Evolutionary conservation across 352 stramenopile genomes (phyloP), one percentile per base, ranked within the genome.

Genomic region (Phytophthora palmivora): DNA sequence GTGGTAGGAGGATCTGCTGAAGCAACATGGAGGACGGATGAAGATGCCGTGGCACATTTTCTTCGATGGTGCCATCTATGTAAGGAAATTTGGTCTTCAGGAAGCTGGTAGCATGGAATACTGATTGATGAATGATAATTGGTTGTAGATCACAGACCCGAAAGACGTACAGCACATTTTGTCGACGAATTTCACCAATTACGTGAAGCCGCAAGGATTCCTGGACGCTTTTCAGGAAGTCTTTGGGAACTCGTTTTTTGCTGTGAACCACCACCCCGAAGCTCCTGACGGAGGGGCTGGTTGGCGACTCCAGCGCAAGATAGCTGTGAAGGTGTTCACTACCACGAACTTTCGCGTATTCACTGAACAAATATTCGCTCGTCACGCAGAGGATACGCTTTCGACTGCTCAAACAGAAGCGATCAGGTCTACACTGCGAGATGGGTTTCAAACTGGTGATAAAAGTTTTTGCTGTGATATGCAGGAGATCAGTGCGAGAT

Each of bases 301-400:
- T 38, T 96, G 88, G 88, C 57, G 71, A 2, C 49, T 89, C 7
- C 88, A 96, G 54, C 80, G 88, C 49, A 95, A 95, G 48, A 80
- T 83, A 19, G 88, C 89, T 41, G 92, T 86, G 21, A 92, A 94
- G 50, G 93, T 98, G 21, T 96, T 97, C 22, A 95, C 84, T 26
- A 82, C 74, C 1, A 65, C 50, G 19, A 88, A 88, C 38, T 87
- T 91, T 14, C 70, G 72, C 18, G 61, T 65, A 1, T 84, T 78
- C 39, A 68, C 63, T 2, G 78, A 86, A 51, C 52, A 81, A 59
- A 54, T 85, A 2, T 86, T 91, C 45, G 53, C 63, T 21, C 76
- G 71, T 18, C 76, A 88, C 58, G 76, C 75, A 1, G 21, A 60
- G 9, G 42, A 67, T 8, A 70, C 56, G 19, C 43, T 80, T 21